Conservation (phyloP, 2,329 filamentous ascomycete species). For the Canariomyces notabilis region DNA sequence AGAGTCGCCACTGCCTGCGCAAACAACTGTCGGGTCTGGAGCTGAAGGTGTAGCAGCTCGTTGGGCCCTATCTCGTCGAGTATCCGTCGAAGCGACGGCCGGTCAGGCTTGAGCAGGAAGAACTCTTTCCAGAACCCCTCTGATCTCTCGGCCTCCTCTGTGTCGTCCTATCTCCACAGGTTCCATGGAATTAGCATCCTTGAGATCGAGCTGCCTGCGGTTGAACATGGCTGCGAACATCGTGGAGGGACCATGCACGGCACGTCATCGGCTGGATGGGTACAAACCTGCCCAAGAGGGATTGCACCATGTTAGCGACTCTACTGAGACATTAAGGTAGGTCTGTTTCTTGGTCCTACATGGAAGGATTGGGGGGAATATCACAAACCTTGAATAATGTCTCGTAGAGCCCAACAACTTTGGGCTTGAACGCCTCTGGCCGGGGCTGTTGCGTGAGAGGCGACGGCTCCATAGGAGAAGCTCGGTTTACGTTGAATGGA, state of each 20-base stretch:
- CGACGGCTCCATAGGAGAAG: conserved; percentile 69
- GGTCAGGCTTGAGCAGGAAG: conserved; percentile 82
- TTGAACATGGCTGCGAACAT: not conserved
- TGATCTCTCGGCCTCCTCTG: conserved; percentile 62
- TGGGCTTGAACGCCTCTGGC: conserved; percentile 87
- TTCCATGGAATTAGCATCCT: not conserved
- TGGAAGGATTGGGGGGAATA: conserved; percentile 10
- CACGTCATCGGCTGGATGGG: not conserved
- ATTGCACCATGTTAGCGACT: conserved; percentile 7
- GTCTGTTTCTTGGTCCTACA: too few species aligned
- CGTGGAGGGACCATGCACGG: too few species aligned
- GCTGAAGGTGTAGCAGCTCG: conserved; percentile 70
- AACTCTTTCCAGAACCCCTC: conserved; percentile 97
- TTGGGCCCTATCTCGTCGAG: conserved; percentile 67
- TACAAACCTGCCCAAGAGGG: conserved; percentile 3
- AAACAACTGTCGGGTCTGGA: conserved; percentile 76
- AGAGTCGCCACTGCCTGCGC: conserved; percentile 64
- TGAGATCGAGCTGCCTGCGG: not conserved
- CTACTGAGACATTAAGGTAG: too few species aligned
- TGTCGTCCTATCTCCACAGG: conserved; percentile 10
- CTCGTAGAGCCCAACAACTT: conserved; percentile 87
- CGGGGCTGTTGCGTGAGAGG: conserved; percentile 88
- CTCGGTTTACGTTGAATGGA: not conserved
- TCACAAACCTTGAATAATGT: conserved; percentile 66
- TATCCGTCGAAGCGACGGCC: conserved; percentile 59